These are phyloP conservation scores for Entonaema liquescens DNA, from an alignment of 495 filamentous ascomycete genomes.

Conservation along the genomic window DNA sequence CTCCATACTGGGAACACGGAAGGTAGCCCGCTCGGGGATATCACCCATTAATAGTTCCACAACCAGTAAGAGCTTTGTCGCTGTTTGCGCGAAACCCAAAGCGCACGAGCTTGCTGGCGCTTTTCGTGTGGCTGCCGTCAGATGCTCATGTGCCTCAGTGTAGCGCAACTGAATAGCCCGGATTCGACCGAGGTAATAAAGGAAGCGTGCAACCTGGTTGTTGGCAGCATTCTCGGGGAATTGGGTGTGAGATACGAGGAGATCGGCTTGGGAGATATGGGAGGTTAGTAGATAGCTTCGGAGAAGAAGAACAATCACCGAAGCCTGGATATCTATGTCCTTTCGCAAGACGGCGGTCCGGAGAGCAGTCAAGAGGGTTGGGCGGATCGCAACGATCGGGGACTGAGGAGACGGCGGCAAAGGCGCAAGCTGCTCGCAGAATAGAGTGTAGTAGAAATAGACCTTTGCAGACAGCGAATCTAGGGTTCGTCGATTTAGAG, in stretches of 20 bases:
- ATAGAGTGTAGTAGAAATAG: conserved; percentile 97
- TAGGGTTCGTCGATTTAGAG: conserved; percentile 89
- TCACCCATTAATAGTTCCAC: conserved; percentile 99
- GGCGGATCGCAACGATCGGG: conserved; percentile 83
- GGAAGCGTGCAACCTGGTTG: conserved; percentile 95
- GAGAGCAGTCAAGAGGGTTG: conserved; percentile 84
- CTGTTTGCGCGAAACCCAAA: conserved; percentile 92
- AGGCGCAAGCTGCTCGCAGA: conserved; percentile 87
- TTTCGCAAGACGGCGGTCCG: conserved; percentile 94
- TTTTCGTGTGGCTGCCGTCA: conserved; percentile 91
- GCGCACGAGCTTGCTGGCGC: conserved; percentile 89
- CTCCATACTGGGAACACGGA: conserved; percentile 88
- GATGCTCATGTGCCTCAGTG: conserved; percentile 93
- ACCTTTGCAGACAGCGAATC: conserved; percentile 93
- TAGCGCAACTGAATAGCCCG: conserved; percentile 96
- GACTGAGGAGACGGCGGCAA: conserved; percentile 87
- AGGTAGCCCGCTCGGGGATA: conserved; percentile 92
- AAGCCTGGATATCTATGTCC: conserved; percentile 94
- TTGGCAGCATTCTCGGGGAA: conserved; percentile 94
- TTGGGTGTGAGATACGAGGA: conserved; percentile 91
- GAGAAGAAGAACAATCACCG: conserved; percentile 90
- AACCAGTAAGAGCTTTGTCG: conserved; percentile 91
- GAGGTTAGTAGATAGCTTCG: conserved; percentile 96
- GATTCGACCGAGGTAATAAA: conserved; percentile 96
- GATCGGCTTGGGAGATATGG: conserved; percentile 95